A percentile compares a stretch with the other conserved stretches of the same genome.
phyloP scores from a whole-genome alignment of 371 early-diverging fungal genomes.

The Blakeslea trispora region DNA sequence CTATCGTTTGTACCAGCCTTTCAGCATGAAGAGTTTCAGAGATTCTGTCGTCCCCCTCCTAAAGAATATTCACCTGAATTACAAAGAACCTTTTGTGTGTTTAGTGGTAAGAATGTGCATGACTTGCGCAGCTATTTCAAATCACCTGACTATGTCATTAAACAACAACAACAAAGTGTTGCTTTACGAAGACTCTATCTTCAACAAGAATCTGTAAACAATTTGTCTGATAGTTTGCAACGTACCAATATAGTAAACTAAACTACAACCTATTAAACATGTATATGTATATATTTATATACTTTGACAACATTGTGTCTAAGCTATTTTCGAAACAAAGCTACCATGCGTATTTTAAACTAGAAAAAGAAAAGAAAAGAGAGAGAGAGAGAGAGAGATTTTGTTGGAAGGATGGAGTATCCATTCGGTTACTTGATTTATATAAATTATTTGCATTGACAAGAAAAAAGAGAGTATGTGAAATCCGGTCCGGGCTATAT shows the following conservation, averaged over 20 bases:
- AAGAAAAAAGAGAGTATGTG: no score
- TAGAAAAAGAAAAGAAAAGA: no score
- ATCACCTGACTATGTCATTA: slow-evolving; percentile 89
- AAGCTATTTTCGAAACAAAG: no score
- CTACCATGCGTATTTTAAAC: no score
- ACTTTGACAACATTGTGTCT: no score
- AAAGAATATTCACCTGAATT: slow-evolving; percentile 56
- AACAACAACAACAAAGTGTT: slow-evolving; percentile 87
- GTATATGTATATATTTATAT: no score
- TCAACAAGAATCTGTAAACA: background rate
- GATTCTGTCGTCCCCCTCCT: slow-evolving; percentile 62
- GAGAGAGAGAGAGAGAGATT: no score
- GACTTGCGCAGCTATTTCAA: slow-evolving; percentile 51
- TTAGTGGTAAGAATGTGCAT: slow-evolving; percentile 61
- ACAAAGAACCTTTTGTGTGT: slow-evolving; percentile 64
- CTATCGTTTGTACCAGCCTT: slow-evolving; percentile 65
- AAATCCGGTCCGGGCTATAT: no score
- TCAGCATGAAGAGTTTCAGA: slow-evolving; percentile 54
- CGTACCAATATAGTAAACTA: background rate
- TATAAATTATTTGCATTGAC: no score
- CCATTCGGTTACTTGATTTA: no score
- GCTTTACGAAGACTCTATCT: background rate
- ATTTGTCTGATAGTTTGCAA: background rate
- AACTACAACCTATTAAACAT: no score
- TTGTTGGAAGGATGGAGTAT: no score